Evolutionary conservation across 1,284 basidiomycete species (phyloP), one percentile per base, ranked within the genome.

Genomic region (Apiotrichum akiyoshidainum): DNA sequence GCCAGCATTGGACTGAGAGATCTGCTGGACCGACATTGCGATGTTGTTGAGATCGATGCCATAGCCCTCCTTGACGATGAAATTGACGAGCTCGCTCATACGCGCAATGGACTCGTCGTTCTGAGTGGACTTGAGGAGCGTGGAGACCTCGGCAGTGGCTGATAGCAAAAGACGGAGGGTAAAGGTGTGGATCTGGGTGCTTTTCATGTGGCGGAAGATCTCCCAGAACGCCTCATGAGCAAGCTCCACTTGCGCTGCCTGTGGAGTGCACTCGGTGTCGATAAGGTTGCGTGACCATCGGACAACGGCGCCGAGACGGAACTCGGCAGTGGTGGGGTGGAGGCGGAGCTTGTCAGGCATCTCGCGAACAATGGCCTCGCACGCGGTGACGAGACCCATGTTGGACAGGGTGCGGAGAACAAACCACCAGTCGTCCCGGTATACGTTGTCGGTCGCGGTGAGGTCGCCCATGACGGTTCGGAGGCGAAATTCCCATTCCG

Each of bases 11-110:
- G 16, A 13, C 16, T 51, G 41, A 17, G 41, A 54, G 4, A 53
- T 48, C 11, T 46, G 54, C 46, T 55, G 51, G 9, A 59, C 44
- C 17, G 61, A 63, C 22, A 52, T 13, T 9, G 62, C 44, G 13
- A 63, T 45, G 47, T 60, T 53, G 44, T 55, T 47, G 16, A 65
- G 49, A 44, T 65, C 63, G 9, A 65, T 34, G 11, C 60, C 59
- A 16, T 58, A 65, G 11, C 52, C 63, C 35, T 61, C 19, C 16
- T 33, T 14, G 21, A 61, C 16, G 21, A 65, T 21, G 10, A 59
- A 48, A 9, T 55, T 41, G 58, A 61, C 54, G 45, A 64, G 34
- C 16, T 16, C n/a, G 17, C 21, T 34, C 35, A 50, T 19, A 21
- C 48, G 48, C 8, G 34, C 46, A 14, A 48, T 19, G 26, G 40